Base-by-base conservation (phyloP, 192 early-diverging fungal genomes). In the Lunasporangiospora selenospora region DNA sequence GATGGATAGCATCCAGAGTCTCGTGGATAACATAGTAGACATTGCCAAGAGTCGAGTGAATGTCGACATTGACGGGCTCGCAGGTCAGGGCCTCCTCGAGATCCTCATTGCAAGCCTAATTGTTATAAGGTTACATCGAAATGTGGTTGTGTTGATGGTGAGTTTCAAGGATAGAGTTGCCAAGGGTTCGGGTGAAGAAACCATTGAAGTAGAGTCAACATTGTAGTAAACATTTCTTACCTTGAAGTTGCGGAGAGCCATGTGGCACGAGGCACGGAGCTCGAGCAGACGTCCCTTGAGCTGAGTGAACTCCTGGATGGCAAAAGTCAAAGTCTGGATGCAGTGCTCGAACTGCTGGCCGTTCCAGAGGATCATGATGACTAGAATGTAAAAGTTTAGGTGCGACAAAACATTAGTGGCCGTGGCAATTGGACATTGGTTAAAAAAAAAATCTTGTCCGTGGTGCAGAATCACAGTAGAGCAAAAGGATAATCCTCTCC, bases 281-380 rank as follows among this genome's bases (percentile, higher is more conserved):
- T 79, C 81, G 37, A 62, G 58, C 53, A 84, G 56, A 44, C 85
- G 79, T n/a, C 78, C 79, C 62, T 79, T 77, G 53, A 87, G 60
- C 16, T 77, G 63, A 27, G 55, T 66, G 54, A 83, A 84, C 39
- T 80, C 80, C 33, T 78, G 75, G 43, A 86, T 78, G 30, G 83
- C 85, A 23, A 87, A 71, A 33, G 65, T 71, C 43, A 87, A 58
- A 43, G 85, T 87, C 42, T 80, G 79, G 52, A 83, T 71, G 60
- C 83, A 84, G 58, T 84, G 83, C 53, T 78, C 70, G 40, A 41
- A 87, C 65, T 87, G 85, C 56, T 78, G 81, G 33, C 85, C 85
- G 34, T 78, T 76, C 56, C 77, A 81, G 33, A 87, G 59, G 56
- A 87, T 82, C 85, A 81, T 83, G 40, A 80, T 80, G 37, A 80